Conservation (phyloP, 768 basidiomycete species). For the Solioccasus polychromus region DNA sequence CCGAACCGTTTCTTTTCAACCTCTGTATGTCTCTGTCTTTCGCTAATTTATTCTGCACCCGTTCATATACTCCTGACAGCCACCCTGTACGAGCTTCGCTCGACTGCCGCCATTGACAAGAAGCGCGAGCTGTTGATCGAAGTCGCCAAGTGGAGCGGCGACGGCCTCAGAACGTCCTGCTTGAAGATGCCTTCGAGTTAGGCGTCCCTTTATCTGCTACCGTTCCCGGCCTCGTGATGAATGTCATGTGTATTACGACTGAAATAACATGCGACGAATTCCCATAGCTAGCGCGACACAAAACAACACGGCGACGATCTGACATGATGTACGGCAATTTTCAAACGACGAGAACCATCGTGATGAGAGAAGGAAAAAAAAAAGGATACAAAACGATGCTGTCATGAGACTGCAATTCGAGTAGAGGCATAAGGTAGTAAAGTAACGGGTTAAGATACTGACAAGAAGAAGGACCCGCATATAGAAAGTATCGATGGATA, state of each 20-base stretch:
- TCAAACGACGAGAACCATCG: conserved; percentile 16
- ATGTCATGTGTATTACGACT: not conserved
- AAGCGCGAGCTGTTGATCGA: conserved; percentile 72
- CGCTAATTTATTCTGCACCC: not conserved
- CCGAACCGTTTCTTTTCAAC: conserved; percentile 84
- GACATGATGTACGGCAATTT: conserved; percentile 19
- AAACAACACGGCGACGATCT: conserved; percentile 23
- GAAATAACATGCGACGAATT: conserved; percentile 11
- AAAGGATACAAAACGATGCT: not conserved
- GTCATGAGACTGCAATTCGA: conserved; percentile 6
- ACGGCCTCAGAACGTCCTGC: conserved; percentile 73
- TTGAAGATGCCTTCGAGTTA: conserved; percentile 73
- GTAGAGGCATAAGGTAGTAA: conserved; percentile 15
- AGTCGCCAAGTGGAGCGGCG: conserved; percentile 84
- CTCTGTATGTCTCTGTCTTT: conserved; percentile 52
- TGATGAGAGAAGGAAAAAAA: not conserved
- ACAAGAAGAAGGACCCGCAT: too few relatives aligned
- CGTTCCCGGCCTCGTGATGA: not conserved
- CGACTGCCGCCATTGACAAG: conserved; percentile 67
- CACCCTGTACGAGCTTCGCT: conserved; percentile 80
- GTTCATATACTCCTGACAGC: conserved; percentile 39
- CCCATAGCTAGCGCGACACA: conserved; percentile 25
- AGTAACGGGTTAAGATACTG: conserved; percentile 9
- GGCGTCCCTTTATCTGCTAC: not conserved
- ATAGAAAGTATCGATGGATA: not conserved